phyloP scores from a whole-genome alignment of 768 basidiomycete genomes.

The Russula emetica region DNA sequence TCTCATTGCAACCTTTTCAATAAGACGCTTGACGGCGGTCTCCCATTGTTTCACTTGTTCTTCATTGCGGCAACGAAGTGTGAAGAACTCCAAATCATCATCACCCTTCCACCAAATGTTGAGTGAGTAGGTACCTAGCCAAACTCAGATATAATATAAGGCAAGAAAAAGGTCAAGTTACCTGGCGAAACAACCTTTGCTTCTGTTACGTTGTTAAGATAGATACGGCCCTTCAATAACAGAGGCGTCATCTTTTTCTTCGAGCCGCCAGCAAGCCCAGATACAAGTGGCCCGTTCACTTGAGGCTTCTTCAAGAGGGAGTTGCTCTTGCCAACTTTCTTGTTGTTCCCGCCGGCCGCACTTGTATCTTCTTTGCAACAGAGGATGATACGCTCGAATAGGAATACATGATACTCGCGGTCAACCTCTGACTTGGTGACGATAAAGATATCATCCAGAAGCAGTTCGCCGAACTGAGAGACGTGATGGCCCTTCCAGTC shows the following conservation, averaged over 20 bases:
- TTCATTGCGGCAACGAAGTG: conserved; percentile 86
- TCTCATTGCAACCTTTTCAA: conserved; percentile 68
- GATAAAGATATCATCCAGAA: conserved; percentile 91
- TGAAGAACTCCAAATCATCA: conserved; percentile 89
- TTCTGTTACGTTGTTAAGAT: conserved; percentile 90
- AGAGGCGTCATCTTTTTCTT: conserved; percentile 78
- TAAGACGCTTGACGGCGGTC: conserved; percentile 79
- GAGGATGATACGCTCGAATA: conserved; percentile 97
- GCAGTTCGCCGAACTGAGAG: conserved; percentile 87
- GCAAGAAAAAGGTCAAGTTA: conserved; percentile 37
- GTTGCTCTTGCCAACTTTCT: conserved; percentile 77
- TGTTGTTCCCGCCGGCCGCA: conserved; percentile 43
- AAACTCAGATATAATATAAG: conserved; percentile 6
- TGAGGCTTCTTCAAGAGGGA: conserved; percentile 85
- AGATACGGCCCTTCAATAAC: conserved; percentile 92
- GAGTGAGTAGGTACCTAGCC: conserved; percentile 62
- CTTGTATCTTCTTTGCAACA: conserved; percentile 89
- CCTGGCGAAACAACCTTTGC: conserved; percentile 54
- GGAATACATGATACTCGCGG: conserved; percentile 96
- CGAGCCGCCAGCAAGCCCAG: conserved; percentile 51
- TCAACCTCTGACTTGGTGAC: conserved; percentile 96
- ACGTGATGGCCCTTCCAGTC: conserved; percentile 99
- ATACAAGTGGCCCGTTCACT: conserved; percentile 43
- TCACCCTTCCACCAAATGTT: conserved; percentile 95
- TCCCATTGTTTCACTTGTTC: conserved; percentile 95